Evolutionary conservation across 345 rosid genomes (phyloP), one percentile per base, ranked within the genome.

Genomic region (Gossypium stocksii): DNA sequence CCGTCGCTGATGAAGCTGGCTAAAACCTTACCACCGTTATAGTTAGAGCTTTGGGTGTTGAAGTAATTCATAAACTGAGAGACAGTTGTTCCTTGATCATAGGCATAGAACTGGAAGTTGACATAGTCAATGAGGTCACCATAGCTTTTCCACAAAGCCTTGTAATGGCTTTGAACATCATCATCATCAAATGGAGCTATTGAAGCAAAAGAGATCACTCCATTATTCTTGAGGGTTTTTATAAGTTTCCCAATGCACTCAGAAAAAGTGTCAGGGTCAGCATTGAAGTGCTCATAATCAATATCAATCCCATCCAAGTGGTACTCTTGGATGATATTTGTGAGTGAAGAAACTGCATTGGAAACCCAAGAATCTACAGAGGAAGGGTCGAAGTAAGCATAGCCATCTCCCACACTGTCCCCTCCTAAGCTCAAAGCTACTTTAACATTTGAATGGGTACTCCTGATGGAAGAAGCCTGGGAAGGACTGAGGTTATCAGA

Each of bases 391-490:
- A 17, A 52, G n/a, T 70, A 80, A 29, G 76, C 82, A 10, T 14
- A 14, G 4, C 70, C 46, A 7, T 17, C 44, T 34, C 60, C 57
- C 19, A 52, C 57, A 52, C 20, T 52, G 20, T 52, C 57, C 20
- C 57, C 57, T 16, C 57, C 57, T 17, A 17, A 52, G 57, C 57
- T 52, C n/a, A 52, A 17, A 17, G 22, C 57, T 52, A 52, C 57
- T 52, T 52, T 17, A 52, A 52, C 57, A 52, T 52, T 52, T 17
- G 57, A 52, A 52, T 52, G 57, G 57, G 19, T 4, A 7, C 53
- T 58, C 54, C 78, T 80, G 66, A 80, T 74, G 15, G 82, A 70
- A 72, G 82, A 71, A 17, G 76, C 83, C 29, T 78, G 60, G 34
- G 77, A 61, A 0, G 86, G 82, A 2, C 67, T 20, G 13, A 83